These are phyloP conservation scores for Mucor plumbeus DNA, from an alignment of 371 early-diverging fungal species.

Conservation along the genomic window DNA sequence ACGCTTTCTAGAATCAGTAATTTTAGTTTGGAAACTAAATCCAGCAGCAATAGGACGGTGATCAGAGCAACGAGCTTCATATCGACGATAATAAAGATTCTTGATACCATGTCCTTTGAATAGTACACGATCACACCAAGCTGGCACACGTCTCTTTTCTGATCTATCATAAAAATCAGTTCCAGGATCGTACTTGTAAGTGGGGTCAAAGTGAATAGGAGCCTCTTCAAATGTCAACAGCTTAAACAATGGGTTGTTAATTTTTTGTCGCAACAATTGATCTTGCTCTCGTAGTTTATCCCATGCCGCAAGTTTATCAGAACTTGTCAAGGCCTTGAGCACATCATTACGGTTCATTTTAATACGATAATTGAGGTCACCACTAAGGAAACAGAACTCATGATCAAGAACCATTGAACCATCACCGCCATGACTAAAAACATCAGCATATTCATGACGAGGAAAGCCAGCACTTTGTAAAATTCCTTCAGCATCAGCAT, in stretches of 20 bases:
- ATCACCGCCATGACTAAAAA: conserved; percentile 64
- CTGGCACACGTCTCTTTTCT: conserved; percentile 81
- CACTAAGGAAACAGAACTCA: conserved; percentile 73
- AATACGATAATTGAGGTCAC: conserved; percentile 89
- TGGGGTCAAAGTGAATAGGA: conserved; percentile 76
- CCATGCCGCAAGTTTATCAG: conserved; percentile 24
- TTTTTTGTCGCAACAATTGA: conserved; percentile 66
- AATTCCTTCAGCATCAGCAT: conserved; percentile 69
- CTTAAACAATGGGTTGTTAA: conserved; percentile 58
- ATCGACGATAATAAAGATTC: conserved; percentile 47
- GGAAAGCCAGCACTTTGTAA: conserved; percentile 58
- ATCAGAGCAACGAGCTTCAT: conserved; percentile 73
- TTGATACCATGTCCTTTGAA: background rate
- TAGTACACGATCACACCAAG: conserved; percentile 55
- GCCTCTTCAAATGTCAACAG: conserved; percentile 70
- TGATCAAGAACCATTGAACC: conserved; percentile 77
- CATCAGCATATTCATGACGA: background rate
- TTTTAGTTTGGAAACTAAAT: conserved; percentile 56
- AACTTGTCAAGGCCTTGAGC: conserved; percentile 44
- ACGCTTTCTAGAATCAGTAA: conserved; percentile 47
- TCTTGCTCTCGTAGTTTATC: conserved; percentile 59
- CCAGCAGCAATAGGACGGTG: conserved; percentile 79
- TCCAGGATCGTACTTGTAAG: conserved; percentile 84
- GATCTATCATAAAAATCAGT: conserved; percentile 76
- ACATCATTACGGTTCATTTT: conserved; percentile 64